Conservation (phyloP, 805 yeast genomes). For the Yarrowia osloensis region DNA sequence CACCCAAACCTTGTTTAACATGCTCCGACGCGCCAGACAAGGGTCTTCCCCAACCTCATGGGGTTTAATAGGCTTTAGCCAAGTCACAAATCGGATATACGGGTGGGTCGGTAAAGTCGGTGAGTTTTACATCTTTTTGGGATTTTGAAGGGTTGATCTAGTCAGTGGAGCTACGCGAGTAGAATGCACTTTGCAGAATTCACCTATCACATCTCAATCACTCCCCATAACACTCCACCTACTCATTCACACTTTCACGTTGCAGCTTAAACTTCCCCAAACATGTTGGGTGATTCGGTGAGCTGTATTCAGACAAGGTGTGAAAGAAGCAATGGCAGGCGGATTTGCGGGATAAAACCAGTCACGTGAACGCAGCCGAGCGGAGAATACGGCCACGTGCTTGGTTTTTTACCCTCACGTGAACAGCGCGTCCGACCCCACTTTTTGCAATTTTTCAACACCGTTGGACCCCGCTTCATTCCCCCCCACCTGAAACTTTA, state of each 20-base stretch:
- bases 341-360: not conserved
- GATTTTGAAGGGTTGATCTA: not conserved
- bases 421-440: not conserved
- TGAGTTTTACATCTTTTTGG: too few relatives aligned
- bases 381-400: too few relatives aligned
- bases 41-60: not conserved
- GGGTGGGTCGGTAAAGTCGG: too few relatives aligned
- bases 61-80: not conserved
- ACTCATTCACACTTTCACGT: slow-evolving; percentile 4
- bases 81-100: not conserved
- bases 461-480: not conserved
- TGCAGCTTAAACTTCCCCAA: not conserved
- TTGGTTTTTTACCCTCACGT: not conserved
- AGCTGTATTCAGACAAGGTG: not conserved
- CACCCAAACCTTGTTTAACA: not conserved
- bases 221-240: too few relatives aligned
- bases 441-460: not conserved
- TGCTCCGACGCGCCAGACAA: not conserved
- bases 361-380: not conserved
- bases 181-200: not conserved
- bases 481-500: not conserved
- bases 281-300: not conserved
- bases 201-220: too few relatives aligned
- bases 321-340: not conserved
- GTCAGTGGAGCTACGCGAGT: not conserved